These are phyloP conservation scores for Trypanosoma rangeli DNA, from an alignment of 208 protist genomes.

Conservation along the genomic window DNA sequence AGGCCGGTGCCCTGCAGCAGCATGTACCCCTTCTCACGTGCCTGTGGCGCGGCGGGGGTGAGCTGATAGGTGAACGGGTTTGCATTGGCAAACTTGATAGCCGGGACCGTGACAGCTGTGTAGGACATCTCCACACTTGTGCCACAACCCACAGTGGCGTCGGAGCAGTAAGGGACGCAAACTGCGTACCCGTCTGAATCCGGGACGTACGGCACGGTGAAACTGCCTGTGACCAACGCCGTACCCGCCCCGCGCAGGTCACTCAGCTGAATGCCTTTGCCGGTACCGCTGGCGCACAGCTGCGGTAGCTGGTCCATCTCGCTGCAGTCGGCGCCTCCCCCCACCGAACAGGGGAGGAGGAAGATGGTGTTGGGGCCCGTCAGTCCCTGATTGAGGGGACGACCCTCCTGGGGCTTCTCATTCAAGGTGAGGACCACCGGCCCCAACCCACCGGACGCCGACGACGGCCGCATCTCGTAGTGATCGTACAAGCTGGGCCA, in stretches of 20 bases:
- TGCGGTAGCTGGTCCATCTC: slow-evolving; percentile 43
- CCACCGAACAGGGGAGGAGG: slow-evolving; percentile 53
- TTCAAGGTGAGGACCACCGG: slow-evolving; percentile 50
- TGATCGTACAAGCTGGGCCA: slow-evolving; percentile 72
- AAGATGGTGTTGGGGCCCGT: slow-evolving; percentile 57
- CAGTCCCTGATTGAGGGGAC: slow-evolving; percentile 63
- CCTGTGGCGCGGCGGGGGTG: slow-evolving; percentile 63
- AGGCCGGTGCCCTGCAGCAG: slow-evolving; percentile 61
- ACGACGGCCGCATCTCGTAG: slow-evolving; percentile 42
- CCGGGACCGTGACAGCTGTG: slow-evolving; percentile 38
- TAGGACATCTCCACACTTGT: slow-evolving; percentile 46
- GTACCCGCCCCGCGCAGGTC: slow-evolving; percentile 7
- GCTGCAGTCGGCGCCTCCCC: slow-evolving; percentile 30
- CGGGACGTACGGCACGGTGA: slow-evolving; percentile 66
- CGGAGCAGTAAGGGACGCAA: slow-evolving; percentile 84
- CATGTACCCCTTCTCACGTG: slow-evolving; percentile 57
- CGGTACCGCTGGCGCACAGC: slow-evolving; percentile 31
- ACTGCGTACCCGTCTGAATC: slow-evolving; percentile 55
- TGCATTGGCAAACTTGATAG: slow-evolving; percentile 47
- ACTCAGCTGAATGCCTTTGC: slow-evolving; percentile 26
- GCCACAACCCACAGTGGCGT: slow-evolving; percentile 22
- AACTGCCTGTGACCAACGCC: slow-evolving; percentile 27
- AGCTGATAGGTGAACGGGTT: slow-evolving; percentile 64
- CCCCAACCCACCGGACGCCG: slow-evolving; percentile 50
- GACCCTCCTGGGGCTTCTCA: slow-evolving; percentile 30